These are phyloP conservation scores for Penicillium polonicum DNA, from an alignment of 2,329 filamentous ascomycete genomes.

Conservation along the genomic window DNA sequence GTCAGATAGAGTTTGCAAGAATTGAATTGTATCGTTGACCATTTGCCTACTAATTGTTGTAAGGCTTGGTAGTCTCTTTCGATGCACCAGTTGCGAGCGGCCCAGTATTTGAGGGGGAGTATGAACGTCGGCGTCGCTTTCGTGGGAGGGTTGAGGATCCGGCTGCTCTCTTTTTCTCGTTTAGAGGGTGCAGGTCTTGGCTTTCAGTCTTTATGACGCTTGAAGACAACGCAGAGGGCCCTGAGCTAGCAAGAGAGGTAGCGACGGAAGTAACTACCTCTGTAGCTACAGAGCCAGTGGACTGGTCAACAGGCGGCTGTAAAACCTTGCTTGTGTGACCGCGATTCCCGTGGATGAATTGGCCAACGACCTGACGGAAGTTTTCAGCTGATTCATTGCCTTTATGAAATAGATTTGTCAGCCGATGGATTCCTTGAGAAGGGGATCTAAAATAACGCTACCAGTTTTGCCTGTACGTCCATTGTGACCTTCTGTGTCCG, in stretches of 20 bases:
- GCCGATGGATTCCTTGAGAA: background rate
- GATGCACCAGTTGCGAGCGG: background rate
- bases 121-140: background rate
- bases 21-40: background rate
- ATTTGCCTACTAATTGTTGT: background rate
- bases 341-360: background rate
- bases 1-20: background rate
- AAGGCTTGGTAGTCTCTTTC: background rate
- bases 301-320: background rate
- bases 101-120: background rate
- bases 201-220: background rate
- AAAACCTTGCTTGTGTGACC: background rate
- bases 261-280: background rate
- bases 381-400: background rate
- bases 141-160: background rate
- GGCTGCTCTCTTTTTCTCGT: background rate
- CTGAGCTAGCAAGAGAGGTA: background rate
- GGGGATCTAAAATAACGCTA: background rate
- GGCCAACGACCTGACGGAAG: background rate
- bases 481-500: background rate
- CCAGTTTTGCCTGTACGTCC: background rate
- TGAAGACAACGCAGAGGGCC: background rate
- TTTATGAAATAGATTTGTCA: background rate
- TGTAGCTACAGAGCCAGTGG: background rate
- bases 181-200: background rate